phyloP scores from a whole-genome alignment of 768 basidiomycete genomes.

The Daedalea quercina region DNA sequence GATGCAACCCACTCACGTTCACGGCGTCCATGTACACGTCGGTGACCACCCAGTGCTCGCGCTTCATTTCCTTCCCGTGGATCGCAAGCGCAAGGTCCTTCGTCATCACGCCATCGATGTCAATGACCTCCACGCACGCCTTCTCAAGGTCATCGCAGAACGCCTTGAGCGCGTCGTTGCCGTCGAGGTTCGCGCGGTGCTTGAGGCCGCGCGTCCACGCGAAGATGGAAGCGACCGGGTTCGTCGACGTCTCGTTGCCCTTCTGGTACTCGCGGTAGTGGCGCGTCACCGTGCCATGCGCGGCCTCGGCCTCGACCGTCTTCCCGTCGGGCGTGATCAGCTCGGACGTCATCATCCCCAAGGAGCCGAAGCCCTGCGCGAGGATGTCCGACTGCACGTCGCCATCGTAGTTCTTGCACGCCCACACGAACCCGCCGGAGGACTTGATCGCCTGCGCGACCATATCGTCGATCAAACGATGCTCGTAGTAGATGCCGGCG shows the following conservation, averaged over 20 bases:
- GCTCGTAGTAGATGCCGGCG: slow-evolving; percentile 83
- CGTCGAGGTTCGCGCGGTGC: slow-evolving; percentile 89
- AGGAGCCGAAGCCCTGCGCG: slow-evolving; percentile 92
- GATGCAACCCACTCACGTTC: slow-evolving; percentile 46
- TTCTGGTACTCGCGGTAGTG: slow-evolving; percentile 98
- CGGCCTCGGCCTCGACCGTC: slow-evolving; percentile 92
- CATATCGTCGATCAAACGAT: slow-evolving; percentile 97
- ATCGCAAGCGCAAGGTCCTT: slow-evolving; percentile 95
- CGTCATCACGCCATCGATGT: slow-evolving; percentile 88
- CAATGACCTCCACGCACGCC: slow-evolving; percentile 88
- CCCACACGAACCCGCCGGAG: slow-evolving; percentile 75
- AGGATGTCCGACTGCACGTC: slow-evolving; percentile 85
- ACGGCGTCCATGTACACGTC: slow-evolving; percentile 92
- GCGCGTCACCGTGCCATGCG: slow-evolving; percentile 92
- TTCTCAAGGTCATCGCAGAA: slow-evolving; percentile 82
- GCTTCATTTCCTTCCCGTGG: slow-evolving; percentile 83
- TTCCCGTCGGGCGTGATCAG: slow-evolving; percentile 92
- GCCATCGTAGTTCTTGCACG: slow-evolving; percentile 56
- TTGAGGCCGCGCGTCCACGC: slow-evolving; percentile 96
- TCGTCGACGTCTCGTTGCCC: slow-evolving; percentile 96
- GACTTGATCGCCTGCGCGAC: slow-evolving; percentile 98
- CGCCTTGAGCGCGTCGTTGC: slow-evolving; percentile 60
- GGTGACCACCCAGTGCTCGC: slow-evolving; percentile 96
- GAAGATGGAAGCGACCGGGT: slow-evolving; percentile 97
- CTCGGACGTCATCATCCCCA: slow-evolving; percentile 99